Conservation (phyloP, 2,329 filamentous ascomycete genomes). For the Seiridium cupressi region DNA sequence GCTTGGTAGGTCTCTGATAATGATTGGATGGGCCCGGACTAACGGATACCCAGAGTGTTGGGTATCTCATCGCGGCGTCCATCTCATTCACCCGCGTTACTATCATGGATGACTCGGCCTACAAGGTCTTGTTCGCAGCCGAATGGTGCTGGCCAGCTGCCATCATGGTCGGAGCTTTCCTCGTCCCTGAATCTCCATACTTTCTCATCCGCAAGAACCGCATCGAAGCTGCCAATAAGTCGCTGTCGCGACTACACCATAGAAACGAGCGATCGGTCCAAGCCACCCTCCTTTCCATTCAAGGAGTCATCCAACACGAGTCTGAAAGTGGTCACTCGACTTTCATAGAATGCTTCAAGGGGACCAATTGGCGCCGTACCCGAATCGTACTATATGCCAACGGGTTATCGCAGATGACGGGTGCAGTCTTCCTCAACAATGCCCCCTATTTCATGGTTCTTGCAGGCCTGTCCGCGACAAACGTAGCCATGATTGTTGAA, state of each 20-base stretch:
- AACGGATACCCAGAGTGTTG: not conserved
- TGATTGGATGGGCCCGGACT: not conserved
- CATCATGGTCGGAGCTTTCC: not conserved
- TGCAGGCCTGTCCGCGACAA: not conserved
- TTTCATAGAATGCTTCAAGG: slow-evolving; percentile 4
- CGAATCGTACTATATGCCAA: slow-evolving; percentile 3
- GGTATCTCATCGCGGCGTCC: slow-evolving; percentile 4
- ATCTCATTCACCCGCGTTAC: slow-evolving; percentile 6
- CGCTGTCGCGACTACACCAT: not conserved
- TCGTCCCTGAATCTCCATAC: slow-evolving; percentile 4
- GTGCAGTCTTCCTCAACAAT: slow-evolving; percentile 3
- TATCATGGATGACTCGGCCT: slow-evolving; percentile 3
- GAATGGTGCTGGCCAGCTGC: slow-evolving; percentile 7
- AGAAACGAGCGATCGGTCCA: not conserved
- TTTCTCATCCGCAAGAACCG: slow-evolving; percentile 5
- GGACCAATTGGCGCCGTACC: slow-evolving; percentile 1
- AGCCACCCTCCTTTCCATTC: not conserved
- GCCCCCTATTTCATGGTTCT: slow-evolving; percentile 7
- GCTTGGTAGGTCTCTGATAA: not conserved
- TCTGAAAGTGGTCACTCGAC: not conserved
- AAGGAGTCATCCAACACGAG: slow-evolving; percentile 1
- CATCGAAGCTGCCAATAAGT: slow-evolving; percentile 3
- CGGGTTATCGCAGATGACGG: slow-evolving; percentile 4
- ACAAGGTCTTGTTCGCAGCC: slow-evolving; percentile 5
- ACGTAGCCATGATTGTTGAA: slow-evolving; percentile 6